A percentile compares a stretch with the other conserved stretches of the same genome.
phyloP scores from a whole-genome alignment of 345 rosid genomes.

The Ceriops decandra region DNA sequence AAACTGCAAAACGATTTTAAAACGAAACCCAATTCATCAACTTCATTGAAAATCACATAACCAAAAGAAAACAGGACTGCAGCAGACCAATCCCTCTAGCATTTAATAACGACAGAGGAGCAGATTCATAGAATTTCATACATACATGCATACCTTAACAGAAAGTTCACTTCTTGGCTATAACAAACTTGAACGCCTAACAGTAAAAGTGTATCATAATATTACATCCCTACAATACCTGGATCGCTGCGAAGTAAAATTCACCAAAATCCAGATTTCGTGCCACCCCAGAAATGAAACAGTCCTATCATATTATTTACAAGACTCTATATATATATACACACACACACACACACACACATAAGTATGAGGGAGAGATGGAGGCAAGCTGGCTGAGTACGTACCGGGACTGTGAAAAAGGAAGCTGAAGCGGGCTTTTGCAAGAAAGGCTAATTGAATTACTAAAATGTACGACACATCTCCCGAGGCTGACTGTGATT shows the following conservation, averaged over 20 bases:
- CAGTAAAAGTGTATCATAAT: neutral
- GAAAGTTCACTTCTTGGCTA: constrained; percentile 23
- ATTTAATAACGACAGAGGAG: constrained; percentile 2
- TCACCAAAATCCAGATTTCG: constrained; percentile 2
- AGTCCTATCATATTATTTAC: neutral
- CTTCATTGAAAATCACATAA: neutral
- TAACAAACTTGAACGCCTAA: constrained; percentile 16
- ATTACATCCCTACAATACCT: constrained; percentile 4
- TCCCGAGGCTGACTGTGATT: neutral
- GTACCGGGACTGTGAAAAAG: neutral
- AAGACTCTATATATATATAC: neutral
- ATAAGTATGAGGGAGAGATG: neutral
- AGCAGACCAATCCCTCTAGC: neutral
- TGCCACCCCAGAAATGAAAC: constrained; percentile 8
- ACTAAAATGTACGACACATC: constrained; percentile 5
- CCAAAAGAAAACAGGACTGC: neutral
- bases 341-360: neutral
- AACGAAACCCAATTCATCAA: constrained; percentile 1
- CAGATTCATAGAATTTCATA: constrained; percentile 10
- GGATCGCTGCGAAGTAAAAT: constrained; percentile 14
- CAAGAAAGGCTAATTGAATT: neutral
- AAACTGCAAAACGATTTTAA: constrained; percentile 11
- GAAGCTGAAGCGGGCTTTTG: neutral
- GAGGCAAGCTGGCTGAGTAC: neutral
- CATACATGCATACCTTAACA: constrained; percentile 10